Percentiles rank a stretch among this genome's conserved stretches.
Conservation (phyloP, 371 early-diverging fungal genomes). For the Mucor irregularis region DNA sequence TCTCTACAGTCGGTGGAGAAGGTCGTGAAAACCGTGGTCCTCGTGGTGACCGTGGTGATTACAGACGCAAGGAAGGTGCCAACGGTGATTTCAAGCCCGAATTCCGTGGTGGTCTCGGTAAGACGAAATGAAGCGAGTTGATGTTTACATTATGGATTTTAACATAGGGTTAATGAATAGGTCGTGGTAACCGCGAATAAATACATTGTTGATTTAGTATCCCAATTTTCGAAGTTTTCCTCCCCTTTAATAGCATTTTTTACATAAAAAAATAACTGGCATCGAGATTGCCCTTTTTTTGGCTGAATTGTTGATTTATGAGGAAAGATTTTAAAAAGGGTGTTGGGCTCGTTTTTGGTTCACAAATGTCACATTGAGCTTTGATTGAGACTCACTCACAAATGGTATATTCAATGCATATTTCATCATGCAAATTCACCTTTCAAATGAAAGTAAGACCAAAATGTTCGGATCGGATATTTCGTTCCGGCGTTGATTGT, state of each 20-base stretch:
- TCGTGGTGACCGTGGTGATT: conserved; percentile 79
- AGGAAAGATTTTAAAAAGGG: background rate
- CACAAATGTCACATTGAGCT: too few species aligned
- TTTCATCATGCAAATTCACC: too few species aligned
- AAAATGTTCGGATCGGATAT: too few species aligned
- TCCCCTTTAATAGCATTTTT: background rate
- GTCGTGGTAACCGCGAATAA: conserved; percentile 43
- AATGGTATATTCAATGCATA: too few species aligned
- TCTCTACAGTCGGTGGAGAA: conserved; percentile 38
- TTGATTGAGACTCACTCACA: too few species aligned
- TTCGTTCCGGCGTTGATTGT: too few species aligned
- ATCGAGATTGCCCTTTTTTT: background rate
- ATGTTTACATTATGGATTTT: background rate
- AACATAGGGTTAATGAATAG: conserved; percentile 1
- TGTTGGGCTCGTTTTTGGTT: background rate
- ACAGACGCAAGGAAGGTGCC: conserved; percentile 94
- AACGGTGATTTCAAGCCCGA: conserved; percentile 93
- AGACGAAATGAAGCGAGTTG: background rate
- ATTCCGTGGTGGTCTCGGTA: conserved; percentile 84
- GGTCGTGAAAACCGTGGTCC: conserved; percentile 62
- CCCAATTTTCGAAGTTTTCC: too few species aligned
- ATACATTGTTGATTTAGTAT: background rate
- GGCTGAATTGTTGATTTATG: background rate
- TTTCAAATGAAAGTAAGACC: too few species aligned
- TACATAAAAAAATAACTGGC: background rate